phyloP scores from a whole-genome alignment of 345 rosid species.

The Brassica incana region DNA sequence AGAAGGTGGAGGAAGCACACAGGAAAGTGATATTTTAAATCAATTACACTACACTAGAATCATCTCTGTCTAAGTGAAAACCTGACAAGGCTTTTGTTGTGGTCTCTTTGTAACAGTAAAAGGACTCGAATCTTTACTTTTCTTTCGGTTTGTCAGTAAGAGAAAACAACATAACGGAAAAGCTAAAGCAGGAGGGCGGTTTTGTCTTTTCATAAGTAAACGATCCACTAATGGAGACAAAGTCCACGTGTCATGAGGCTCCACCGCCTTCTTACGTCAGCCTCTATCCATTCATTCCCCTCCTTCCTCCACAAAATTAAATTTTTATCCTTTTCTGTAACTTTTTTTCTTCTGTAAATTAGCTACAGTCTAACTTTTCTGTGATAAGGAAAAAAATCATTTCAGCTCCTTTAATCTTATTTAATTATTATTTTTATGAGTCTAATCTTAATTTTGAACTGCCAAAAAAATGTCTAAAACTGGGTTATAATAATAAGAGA shows the following conservation, averaged over 20 bases:
- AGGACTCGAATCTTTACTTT: background rate
- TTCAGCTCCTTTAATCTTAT: background rate
- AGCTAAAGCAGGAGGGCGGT: background rate
- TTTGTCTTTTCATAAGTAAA: background rate
- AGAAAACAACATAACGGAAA: background rate
- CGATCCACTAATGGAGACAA: background rate
- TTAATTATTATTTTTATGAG: background rate
- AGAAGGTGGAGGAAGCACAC: conserved; percentile 86
- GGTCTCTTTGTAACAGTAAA: background rate
- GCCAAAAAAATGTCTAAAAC: background rate
- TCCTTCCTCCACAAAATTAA: conserved; percentile 19
- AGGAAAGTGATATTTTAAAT: background rate
- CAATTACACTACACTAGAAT: background rate
- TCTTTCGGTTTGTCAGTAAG: background rate
- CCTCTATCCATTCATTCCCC: conserved; percentile 40
- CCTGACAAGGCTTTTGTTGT: conserved; percentile 7
- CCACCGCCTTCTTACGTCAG: conserved; percentile 45
- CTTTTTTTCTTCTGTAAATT: too few relatives aligned
- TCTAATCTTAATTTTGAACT: background rate
- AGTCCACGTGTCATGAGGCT: conserved; percentile 27
- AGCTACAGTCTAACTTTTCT: background rate
- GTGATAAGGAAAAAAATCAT: background rate
- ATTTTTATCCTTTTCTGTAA: background rate
- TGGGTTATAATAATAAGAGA: background rate
- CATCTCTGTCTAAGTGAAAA: background rate